Conservation (phyloP, 2,329 filamentous ascomycete species). For the Aspergillus fijiensis region DNA sequence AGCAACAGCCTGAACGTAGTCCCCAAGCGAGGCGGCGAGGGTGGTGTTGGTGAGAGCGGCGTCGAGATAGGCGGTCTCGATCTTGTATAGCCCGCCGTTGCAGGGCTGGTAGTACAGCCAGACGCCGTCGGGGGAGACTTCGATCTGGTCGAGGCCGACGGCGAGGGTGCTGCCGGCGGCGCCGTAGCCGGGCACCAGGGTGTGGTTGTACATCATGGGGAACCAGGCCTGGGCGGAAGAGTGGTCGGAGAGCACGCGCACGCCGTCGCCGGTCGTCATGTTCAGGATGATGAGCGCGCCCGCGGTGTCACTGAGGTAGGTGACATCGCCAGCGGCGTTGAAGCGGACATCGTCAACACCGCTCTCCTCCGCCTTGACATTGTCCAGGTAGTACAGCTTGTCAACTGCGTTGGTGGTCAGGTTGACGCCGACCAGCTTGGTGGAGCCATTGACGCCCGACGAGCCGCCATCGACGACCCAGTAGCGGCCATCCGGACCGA, state of each 20-base stretch:
- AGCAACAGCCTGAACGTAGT: conserved; percentile 25
- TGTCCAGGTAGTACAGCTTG: conserved; percentile 3
- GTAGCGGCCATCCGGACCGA: conserved; percentile 2
- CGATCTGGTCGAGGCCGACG: conserved; percentile 30
- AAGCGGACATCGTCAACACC: conserved; percentile 2
- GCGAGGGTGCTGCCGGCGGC: conserved; percentile 1
- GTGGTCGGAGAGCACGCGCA: neutral
- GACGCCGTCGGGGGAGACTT: conserved; percentile 39
- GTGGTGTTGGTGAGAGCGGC: conserved; percentile 21
- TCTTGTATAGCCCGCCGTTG: conserved; percentile 36
- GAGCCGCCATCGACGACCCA: conserved; percentile 2
- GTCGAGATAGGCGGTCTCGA: conserved; percentile 31
- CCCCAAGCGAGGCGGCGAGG: conserved; percentile 18
- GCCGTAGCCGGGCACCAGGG: neutral
- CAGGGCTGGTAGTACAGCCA: conserved; percentile 40
- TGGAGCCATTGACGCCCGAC: neutral
- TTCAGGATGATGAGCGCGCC: conserved; percentile 1
- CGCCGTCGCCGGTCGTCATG: conserved; percentile 3
- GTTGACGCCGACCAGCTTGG: conserved; percentile 1
- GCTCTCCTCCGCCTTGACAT: neutral
- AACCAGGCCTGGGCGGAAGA: neutral
- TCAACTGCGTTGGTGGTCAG: conserved; percentile 4
- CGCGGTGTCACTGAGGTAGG: conserved; percentile 3
- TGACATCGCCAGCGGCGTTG: neutral
- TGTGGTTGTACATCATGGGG: conserved; percentile 6